These are phyloP conservation scores for Kluyveromyces nonfermentans DNA, from an alignment of 805 yeast species.

Conservation along the genomic window DNA sequence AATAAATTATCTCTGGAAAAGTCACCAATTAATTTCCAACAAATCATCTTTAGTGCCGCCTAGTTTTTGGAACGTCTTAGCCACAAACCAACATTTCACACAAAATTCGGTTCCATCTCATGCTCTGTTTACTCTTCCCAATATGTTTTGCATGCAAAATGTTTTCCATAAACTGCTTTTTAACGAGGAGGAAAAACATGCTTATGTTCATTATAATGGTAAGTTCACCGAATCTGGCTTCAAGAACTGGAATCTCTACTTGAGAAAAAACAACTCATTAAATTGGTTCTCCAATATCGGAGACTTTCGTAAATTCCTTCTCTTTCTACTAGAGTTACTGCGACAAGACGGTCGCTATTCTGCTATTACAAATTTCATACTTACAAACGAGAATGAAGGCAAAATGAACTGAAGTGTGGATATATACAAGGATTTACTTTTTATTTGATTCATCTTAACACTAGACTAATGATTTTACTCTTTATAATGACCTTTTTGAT, in stretches of 20 bases:
- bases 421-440: slow-evolving; percentile 1
- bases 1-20: neutral
- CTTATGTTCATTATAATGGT: slow-evolving; percentile 1
- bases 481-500: slow-evolving; percentile 50
- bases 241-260: slow-evolving; percentile 8
- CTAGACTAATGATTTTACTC: slow-evolving; percentile 39
- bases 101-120: neutral
- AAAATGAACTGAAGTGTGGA: slow-evolving; percentile 9
- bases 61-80: neutral
- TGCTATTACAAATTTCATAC: slow-evolving; percentile 43
- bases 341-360: slow-evolving; percentile 32
- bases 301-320: slow-evolving; percentile 2
- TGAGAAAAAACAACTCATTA: neutral
- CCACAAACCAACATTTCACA: neutral
- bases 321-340: neutral
- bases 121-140: slow-evolving; percentile 1
- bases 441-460: slow-evolving; percentile 12
- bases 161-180: neutral
- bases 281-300: neutral
- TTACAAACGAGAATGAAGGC: slow-evolving; percentile 41
- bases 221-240: slow-evolving; percentile 18
- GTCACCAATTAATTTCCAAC: neutral
- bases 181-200: neutral
- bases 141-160: neutral
- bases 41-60: neutral